A percentile compares a stretch with the other conserved stretches of the same genome.
phyloP scores from a whole-genome alignment of 192 early-diverging fungal genomes.

The Cetraspora pellucida region DNA sequence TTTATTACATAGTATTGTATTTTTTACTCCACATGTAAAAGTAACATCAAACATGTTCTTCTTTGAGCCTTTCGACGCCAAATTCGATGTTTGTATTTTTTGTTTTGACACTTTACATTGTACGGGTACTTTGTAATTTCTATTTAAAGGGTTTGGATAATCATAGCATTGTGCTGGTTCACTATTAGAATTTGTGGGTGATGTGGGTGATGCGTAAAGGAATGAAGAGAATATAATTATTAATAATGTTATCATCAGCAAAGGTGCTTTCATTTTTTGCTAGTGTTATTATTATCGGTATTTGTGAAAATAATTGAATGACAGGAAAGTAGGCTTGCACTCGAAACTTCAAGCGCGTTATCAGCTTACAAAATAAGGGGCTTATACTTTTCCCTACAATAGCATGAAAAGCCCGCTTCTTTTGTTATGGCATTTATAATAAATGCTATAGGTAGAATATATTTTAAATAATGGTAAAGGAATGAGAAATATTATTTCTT shows the following conservation, averaged over 20 bases:
- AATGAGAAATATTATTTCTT: too few species aligned
- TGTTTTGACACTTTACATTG: not conserved
- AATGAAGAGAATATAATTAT: not conserved
- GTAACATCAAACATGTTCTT: not conserved
- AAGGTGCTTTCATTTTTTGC: not conserved
- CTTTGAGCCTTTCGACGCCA: not conserved
- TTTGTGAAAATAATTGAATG: too few species aligned
- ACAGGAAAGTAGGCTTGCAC: too few species aligned
- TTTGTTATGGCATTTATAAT: too few species aligned
- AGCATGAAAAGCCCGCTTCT: too few species aligned
- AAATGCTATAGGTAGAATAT: too few species aligned
- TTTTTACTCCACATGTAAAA: not conserved
- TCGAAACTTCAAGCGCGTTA: too few species aligned
- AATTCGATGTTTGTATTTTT: not conserved
- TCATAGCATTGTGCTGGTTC: not conserved
- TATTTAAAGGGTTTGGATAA: conserved; percentile 6
- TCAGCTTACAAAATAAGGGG: too few species aligned
- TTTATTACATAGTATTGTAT: conserved; percentile 32
- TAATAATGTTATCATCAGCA: not conserved
- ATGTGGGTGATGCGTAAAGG: not conserved
- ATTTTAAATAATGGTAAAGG: too few species aligned
- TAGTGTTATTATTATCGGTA: too few species aligned
- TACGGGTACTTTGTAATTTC: not conserved
- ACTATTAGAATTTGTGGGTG: not conserved
- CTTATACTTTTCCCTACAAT: too few species aligned